phyloP scores from a whole-genome alignment of 2,329 filamentous ascomycete species.

The Dothidotthia symphoricarpi region DNA sequence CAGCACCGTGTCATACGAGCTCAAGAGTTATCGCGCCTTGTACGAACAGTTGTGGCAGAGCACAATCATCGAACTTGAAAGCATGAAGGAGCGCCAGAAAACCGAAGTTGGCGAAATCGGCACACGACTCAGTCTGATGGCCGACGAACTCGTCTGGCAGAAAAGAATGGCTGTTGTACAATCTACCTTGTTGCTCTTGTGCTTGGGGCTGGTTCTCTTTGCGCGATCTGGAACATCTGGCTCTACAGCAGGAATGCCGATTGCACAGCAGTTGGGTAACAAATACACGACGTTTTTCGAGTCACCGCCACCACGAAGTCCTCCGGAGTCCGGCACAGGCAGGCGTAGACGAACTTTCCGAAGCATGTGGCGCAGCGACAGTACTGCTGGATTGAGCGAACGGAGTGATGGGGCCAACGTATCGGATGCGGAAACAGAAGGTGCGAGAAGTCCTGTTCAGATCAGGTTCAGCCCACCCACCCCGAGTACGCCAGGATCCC shows the following conservation, averaged over 20 bases:
- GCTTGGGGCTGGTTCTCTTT: constrained; percentile 85
- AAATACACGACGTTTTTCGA: constrained; percentile 40
- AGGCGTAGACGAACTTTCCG: constrained; percentile 34
- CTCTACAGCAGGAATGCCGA: constrained; percentile 44
- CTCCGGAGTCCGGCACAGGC: constrained; percentile 28
- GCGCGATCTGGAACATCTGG: constrained; percentile 41
- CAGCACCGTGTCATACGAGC: constrained; percentile 75
- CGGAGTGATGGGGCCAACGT: constrained; percentile 28
- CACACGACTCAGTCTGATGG: constrained; percentile 76
- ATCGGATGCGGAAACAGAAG: constrained; percentile 37
- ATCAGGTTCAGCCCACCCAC: constrained; percentile 38
- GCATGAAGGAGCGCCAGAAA: constrained; percentile 79
- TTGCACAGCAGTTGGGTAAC: constrained; percentile 46
- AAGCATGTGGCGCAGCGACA: constrained; percentile 38
- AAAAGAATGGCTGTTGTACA: constrained; percentile 95
- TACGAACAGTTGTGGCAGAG: constrained; percentile 98
- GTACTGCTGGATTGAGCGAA: constrained; percentile 33
- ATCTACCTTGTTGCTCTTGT: constrained; percentile 80
- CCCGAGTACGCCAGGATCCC: constrained; percentile 23
- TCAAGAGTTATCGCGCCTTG: constrained; percentile 61
- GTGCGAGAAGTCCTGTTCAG: constrained; percentile 30
- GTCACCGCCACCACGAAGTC: constrained; percentile 34
- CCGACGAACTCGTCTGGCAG: constrained; percentile 81
- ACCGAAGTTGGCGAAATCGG: constrained; percentile 80
- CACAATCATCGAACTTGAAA: constrained; percentile 86